Evolutionary conservation across 306 rosid genomes (phyloP).

Genomic region (Quercus alba): DNA sequence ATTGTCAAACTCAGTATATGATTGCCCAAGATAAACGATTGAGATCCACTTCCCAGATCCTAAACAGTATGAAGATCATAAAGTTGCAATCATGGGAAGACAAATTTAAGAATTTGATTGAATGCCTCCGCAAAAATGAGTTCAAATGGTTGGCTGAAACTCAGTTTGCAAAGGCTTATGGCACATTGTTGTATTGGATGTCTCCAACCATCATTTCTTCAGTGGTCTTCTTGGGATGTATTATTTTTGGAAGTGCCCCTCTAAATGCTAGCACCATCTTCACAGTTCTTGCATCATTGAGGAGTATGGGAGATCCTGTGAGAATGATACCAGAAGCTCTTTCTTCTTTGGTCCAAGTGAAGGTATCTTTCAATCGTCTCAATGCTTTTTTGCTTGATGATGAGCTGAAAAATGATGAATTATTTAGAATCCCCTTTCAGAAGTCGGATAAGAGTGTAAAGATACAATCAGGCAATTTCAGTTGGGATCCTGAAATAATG

Average conservation of each 20-base stretch:
- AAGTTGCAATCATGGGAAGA: slow-evolving; percentile 59
- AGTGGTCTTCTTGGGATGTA: slow-evolving; percentile 30
- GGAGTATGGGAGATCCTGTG: slow-evolving; percentile 47
- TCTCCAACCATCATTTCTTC: slow-evolving; percentile 46
- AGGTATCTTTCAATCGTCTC: slow-evolving; percentile 46
- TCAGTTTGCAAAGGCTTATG: slow-evolving; percentile 23
- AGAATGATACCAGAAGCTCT: slow-evolving; percentile 50
- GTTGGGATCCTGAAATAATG: slow-evolving; percentile 33
- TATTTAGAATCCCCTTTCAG: not conserved
- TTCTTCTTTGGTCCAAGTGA: slow-evolving; percentile 45
- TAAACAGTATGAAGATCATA: slow-evolving; percentile 49
- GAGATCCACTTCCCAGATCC: slow-evolving; percentile 46
- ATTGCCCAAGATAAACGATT: slow-evolving; percentile 41
- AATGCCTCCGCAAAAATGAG: slow-evolving; percentile 35
- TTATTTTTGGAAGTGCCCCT: slow-evolving; percentile 38
- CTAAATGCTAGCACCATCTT: slow-evolving; percentile 50
- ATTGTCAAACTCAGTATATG: slow-evolving; percentile 44
- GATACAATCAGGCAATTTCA: slow-evolving; percentile 31
- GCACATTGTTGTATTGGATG: slow-evolving; percentile 39
- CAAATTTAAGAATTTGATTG: slow-evolving; percentile 34
- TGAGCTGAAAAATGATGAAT: slow-evolving; percentile 25
- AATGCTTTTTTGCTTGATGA: slow-evolving; percentile 41
- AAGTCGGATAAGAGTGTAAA: slow-evolving; percentile 7
- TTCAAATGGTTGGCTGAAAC: slow-evolving; percentile 40
- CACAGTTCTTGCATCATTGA: slow-evolving; percentile 47